Conservation (phyloP, 768 basidiomycete species). For the Russula earlei region DNA sequence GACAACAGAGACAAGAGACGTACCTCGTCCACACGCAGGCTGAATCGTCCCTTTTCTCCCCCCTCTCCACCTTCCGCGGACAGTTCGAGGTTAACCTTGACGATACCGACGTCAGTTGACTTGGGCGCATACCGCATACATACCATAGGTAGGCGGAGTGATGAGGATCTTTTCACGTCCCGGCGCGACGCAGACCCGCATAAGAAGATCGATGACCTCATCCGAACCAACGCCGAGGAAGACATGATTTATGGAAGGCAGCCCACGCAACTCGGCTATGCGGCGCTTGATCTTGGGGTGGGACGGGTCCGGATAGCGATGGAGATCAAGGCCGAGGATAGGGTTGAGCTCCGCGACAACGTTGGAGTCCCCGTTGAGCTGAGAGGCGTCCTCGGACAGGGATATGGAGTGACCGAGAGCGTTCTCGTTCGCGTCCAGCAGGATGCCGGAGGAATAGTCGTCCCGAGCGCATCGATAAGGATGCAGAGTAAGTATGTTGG, state of each 20-base stretch:
- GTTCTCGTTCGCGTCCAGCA: slow-evolving; percentile 98
- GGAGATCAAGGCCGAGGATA: slow-evolving; percentile 45
- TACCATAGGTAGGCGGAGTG: slow-evolving; percentile 95
- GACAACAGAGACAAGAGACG: slow-evolving; percentile 19
- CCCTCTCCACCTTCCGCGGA: slow-evolving; percentile 55
- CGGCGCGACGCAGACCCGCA: slow-evolving; percentile 81
- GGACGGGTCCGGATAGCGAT: slow-evolving; percentile 92
- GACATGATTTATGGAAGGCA: slow-evolving; percentile 52
- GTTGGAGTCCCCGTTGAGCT: slow-evolving; percentile 18
- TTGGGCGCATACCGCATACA: slow-evolving; percentile 92
- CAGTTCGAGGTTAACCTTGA: slow-evolving; percentile 65
- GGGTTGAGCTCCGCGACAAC: slow-evolving; percentile 27
- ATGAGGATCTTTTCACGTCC: slow-evolving; percentile 70
- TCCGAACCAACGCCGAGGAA: slow-evolving; percentile 97
- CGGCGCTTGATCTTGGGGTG: slow-evolving; percentile 69
- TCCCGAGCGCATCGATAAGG: slow-evolving; percentile 96
- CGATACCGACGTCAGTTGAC: slow-evolving; percentile 85
- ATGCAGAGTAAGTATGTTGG: slow-evolving; percentile 84
- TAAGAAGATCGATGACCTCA: slow-evolving; percentile 91
- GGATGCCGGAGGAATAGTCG: slow-evolving; percentile 84
- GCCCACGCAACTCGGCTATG: slow-evolving; percentile 61
- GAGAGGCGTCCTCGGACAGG: neutral
- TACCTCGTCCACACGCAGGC: slow-evolving; percentile 66
- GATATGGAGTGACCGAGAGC: slow-evolving; percentile 77
- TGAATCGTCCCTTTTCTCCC: slow-evolving; percentile 64